Evolutionary conservation across 345 rosid genomes (phyloP).

Genomic region (Isatis tinctoria): DNA sequence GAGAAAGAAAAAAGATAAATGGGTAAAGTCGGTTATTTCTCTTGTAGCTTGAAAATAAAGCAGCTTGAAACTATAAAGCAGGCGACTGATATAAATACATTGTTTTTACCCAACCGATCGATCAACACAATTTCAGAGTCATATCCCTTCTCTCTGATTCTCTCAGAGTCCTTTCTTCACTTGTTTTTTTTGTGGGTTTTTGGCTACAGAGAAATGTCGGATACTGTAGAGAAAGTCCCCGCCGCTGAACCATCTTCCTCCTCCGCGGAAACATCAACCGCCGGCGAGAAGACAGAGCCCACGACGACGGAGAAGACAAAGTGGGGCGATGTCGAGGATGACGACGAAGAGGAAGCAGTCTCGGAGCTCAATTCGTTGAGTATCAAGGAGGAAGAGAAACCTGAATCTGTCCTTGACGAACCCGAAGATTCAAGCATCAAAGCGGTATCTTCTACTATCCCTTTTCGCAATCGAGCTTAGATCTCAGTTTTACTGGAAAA

Average conservation of each 20-base stretch:
- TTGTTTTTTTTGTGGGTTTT: not conserved
- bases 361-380: conserved; percentile 41
- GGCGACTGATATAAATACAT: not conserved
- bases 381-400: conserved; percentile 51
- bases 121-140: not conserved
- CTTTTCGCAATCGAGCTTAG: not conserved
- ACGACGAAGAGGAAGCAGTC: conserved; percentile 33
- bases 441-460: conserved; percentile 43
- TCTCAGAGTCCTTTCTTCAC: not conserved
- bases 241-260: conserved; percentile 22
- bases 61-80: not conserved
- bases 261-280: not conserved
- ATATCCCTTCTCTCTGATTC: too few relatives aligned
- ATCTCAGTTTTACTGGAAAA: conserved; percentile 2
- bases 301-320: conserved; percentile 33
- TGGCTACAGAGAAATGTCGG: conserved; percentile 22
- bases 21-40: not conserved
- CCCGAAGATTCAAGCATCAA: conserved; percentile 78
- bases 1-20: too few relatives aligned
- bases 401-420: conserved; percentile 62
- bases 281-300: conserved; percentile 7
- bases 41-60: conserved; percentile 19
- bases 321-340: conserved; percentile 70
- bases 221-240: conserved; percentile 25
- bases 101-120: not conserved